Conservation (phyloP, 306 rosid species). For the Oxytropis ochrocephala region DNA sequence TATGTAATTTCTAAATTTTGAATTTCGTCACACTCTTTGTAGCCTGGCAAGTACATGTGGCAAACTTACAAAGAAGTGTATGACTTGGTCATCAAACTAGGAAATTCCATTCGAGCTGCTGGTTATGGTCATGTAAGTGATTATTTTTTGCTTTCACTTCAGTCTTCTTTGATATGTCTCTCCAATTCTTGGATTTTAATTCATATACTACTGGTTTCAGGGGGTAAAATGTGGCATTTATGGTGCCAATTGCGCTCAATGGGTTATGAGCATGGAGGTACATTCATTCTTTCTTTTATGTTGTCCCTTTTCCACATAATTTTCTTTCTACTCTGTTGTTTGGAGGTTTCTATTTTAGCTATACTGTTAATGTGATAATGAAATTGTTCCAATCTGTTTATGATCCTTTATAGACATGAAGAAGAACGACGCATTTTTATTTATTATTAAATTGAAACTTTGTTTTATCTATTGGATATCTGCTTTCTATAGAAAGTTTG, state of each 20-base stretch:
- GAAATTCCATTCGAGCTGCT: slow-evolving; percentile 57
- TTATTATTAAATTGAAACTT: not conserved
- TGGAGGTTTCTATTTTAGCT: not conserved
- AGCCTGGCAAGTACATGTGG: slow-evolving; percentile 80
- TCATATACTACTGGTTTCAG: slow-evolving; percentile 31
- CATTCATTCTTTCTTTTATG: not conserved
- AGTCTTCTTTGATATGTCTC: not conserved
- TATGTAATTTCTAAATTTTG: not conserved
- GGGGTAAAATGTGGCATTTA: slow-evolving; percentile 82
- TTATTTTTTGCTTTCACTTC: not conserved
- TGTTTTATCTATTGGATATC: not conserved
- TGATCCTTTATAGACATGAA: not conserved
- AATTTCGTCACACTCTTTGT: slow-evolving; percentile 23
- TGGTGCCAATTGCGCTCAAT: slow-evolving; percentile 69
- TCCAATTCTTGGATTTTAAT: slow-evolving; percentile 1
- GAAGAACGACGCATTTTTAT: not conserved
- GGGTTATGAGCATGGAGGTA: slow-evolving; percentile 95
- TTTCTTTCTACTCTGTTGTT: not conserved
- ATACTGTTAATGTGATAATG: not conserved
- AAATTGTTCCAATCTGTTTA: not conserved
- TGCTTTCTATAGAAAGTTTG: not conserved
- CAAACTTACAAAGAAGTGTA: slow-evolving; percentile 62
- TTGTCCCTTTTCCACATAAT: not conserved
- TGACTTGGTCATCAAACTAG: slow-evolving; percentile 53
- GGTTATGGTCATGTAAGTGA: slow-evolving; percentile 58